These are phyloP conservation scores for Penicillium riverlandense DNA, from an alignment of 495 filamentous ascomycete species.

Conservation along the genomic window DNA sequence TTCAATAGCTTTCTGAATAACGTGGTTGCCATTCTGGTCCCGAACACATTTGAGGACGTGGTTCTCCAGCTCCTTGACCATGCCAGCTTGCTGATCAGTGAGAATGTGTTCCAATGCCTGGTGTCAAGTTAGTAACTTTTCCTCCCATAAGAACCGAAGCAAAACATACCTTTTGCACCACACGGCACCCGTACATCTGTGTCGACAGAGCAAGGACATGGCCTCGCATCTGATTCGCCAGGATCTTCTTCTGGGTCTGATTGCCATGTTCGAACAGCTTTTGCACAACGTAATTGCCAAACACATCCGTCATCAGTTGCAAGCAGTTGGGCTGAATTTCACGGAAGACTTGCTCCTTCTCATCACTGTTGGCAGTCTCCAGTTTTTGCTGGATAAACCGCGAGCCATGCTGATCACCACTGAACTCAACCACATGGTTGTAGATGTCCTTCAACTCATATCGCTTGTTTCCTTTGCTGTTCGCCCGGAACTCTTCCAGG, in stretches of 20 bases:
- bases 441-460: constrained; percentile 93
- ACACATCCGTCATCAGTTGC: constrained; percentile 92
- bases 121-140: constrained; percentile 7
- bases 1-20: constrained; percentile 93
- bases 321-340: constrained; percentile 78
- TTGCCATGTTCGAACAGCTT: constrained; percentile 97
- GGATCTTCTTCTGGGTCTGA: constrained; percentile 80
- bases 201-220: constrained; percentile 71
- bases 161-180: constrained; percentile 77
- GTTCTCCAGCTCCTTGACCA: constrained; percentile 78
- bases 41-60: constrained; percentile 75
- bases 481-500: constrained; percentile 72
- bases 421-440: constrained; percentile 85
- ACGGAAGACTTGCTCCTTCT: constrained; percentile 88
- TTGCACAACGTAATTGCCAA: constrained; percentile 97
- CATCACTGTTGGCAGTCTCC: constrained; percentile 90
- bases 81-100: constrained; percentile 76
- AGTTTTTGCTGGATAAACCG: constrained; percentile 95
- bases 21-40: constrained; percentile 93
- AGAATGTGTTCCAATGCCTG: constrained; percentile 90
- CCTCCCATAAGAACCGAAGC: neutral
- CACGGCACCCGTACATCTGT: constrained; percentile 93
- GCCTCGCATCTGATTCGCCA: constrained; percentile 81
- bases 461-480: constrained; percentile 67
- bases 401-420: constrained; percentile 91